These are phyloP conservation scores for Trichosanthes truncata DNA, from an alignment of 306 rosid genomes.

Conservation along the genomic window DNA sequence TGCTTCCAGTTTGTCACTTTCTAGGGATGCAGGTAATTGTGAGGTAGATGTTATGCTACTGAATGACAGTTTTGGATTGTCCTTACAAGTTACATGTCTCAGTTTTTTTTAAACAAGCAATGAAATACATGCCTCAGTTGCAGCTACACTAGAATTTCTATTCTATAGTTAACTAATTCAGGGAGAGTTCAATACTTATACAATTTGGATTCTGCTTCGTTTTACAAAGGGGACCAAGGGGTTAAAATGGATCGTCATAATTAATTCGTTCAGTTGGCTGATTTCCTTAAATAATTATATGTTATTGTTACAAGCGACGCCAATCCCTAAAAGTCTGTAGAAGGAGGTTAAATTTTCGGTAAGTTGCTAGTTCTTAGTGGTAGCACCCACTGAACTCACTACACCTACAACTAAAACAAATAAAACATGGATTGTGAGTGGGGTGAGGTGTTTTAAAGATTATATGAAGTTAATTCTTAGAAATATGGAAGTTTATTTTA, in stretches of 20 bases:
- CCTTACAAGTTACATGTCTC: not conserved
- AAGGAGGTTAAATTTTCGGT: not conserved
- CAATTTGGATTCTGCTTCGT: not conserved
- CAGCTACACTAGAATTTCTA: not conserved
- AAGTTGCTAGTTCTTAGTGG: not conserved
- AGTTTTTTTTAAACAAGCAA: not conserved
- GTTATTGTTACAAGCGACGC: not conserved
- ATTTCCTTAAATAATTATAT: not conserved
- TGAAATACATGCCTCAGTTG: not conserved
- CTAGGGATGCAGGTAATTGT: slow-evolving; percentile 36
- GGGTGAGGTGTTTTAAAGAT: not conserved
- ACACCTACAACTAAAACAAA: not conserved
- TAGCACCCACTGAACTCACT: not conserved
- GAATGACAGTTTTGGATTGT: not conserved
- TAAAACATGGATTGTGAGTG: not conserved
- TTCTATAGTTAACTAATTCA: not conserved
- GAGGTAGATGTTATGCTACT: not conserved
- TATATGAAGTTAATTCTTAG: not conserved
- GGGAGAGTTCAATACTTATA: not conserved
- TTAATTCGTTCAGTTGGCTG: not conserved
- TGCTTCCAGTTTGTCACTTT: slow-evolving; percentile 26
- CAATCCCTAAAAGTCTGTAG: not conserved
- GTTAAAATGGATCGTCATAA: not conserved
- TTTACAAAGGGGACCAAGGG: not conserved
- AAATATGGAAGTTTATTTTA: not conserved